Conservation (phyloP, 2,329 filamentous ascomycete genomes). For the Penicillium italicum region DNA sequence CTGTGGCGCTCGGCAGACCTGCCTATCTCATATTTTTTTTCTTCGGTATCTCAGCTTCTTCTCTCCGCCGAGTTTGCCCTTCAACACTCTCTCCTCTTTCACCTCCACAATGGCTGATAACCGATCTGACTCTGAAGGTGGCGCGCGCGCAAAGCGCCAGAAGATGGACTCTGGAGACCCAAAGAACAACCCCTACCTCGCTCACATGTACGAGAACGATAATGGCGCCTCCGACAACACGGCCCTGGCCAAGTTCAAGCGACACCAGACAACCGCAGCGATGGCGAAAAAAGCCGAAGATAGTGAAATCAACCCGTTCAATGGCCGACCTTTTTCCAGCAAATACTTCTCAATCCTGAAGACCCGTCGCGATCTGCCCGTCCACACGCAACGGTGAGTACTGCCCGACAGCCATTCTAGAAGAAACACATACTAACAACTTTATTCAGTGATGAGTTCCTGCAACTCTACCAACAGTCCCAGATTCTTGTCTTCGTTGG, state of each 20-base stretch:
- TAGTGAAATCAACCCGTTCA: conserved; percentile 81
- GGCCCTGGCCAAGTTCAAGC: conserved; percentile 63
- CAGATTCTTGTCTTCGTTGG: conserved; percentile 98
- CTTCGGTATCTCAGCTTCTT: conserved; percentile 10
- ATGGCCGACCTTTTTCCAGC: conserved; percentile 67
- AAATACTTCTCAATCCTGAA: conserved; percentile 89
- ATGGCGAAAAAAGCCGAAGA: conserved; percentile 74
- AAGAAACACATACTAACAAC: conserved; percentile 5
- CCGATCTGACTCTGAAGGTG: conserved; percentile 51
- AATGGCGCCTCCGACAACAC: conserved; percentile 40
- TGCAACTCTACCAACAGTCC: conserved; percentile 84
- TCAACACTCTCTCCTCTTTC: conserved; percentile 13
- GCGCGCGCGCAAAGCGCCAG: conserved; percentile 53
- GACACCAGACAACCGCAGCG: conserved; percentile 74
- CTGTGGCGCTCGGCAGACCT: conserved; percentile 30
- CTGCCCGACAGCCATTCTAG: not conserved
- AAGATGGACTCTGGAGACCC: conserved; percentile 51
- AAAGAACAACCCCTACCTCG: conserved; percentile 78
- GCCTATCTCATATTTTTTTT: conserved; percentile 33
- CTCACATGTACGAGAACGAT: conserved; percentile 67
- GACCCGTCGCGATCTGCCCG: conserved; percentile 77
- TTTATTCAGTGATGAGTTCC: conserved; percentile 71
- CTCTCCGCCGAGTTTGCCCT: conserved; percentile 11
- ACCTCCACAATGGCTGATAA: conserved; percentile 52
- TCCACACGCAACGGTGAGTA: conserved; percentile 80